Base-by-base conservation (phyloP, 208 protist species). In the Phytomonas sp. region DNA sequence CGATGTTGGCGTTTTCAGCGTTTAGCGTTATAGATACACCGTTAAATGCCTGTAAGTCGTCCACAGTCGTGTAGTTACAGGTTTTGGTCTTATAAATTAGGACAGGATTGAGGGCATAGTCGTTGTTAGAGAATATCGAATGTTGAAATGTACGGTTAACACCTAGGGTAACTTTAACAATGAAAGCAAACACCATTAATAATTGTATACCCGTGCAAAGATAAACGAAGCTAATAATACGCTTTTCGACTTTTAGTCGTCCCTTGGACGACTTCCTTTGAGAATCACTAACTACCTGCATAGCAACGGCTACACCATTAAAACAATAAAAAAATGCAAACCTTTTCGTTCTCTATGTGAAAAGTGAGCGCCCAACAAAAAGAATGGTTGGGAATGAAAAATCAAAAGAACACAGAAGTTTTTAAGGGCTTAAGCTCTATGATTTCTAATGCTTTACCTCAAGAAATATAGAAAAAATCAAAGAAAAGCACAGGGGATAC, bases 251-350 rank as follows among this genome's bases (percentile, higher is more conserved):
- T 40, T 72, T 72, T 69, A 92, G 78, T 26, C 87, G 80, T 3
- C 81, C 83, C 75, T 88, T 89, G 32, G 76, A 76, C 43, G 87
- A 81, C 2, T 84, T 81, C 78, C 83, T 83, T 60, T 89, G 83
- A n/a, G 87, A 69, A 37, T 89, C 83, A 65, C 87, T 92, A 17
- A 92, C 87, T 17, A 92, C 67, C 65, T 92, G 87, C 87, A 92
- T 92, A 29, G 32, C 64, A 53, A 23, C 26, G 13, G 62, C 1
- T 46, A 76, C 56, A 69, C 8, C 60, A 68, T 61, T 31, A 60
- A 37, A 53, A 36, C 6, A 67, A 56, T 28, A 40, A 20, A 46
- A 46, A 17, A 23, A 46, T 46, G 40, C 40, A 46, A 46, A 46
- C 1, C 7, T 20, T 46, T 46, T 46, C 40, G 7, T 46, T 1